Percentiles rank a stretch among this genome's conserved stretches.
phyloP scores from a whole-genome alignment of 805 yeast species.

The Middelhovenomyces tepae region DNA sequence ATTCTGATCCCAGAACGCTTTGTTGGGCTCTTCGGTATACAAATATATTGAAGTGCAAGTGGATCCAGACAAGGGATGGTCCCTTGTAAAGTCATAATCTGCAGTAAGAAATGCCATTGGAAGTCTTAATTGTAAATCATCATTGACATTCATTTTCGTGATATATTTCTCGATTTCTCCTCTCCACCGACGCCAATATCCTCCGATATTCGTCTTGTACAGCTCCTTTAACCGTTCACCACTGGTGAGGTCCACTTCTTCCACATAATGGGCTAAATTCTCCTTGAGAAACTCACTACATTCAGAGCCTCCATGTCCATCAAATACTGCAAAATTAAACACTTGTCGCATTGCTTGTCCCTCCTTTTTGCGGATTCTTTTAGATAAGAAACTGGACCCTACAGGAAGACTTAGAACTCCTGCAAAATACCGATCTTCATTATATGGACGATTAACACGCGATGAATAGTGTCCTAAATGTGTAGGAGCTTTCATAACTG shows the following conservation, averaged over 20 bases:
- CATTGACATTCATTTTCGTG: slow-evolving; percentile 27
- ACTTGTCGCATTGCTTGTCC: slow-evolving; percentile 28
- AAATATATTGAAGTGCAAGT: slow-evolving; percentile 63
- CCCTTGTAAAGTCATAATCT: slow-evolving; percentile 45
- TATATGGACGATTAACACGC: slow-evolving; percentile 64
- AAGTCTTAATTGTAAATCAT: slow-evolving; percentile 53
- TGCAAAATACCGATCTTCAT: slow-evolving; percentile 76
- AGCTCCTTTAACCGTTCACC: slow-evolving; percentile 39
- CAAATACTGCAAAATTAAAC: slow-evolving; percentile 71
- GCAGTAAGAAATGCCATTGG: slow-evolving; percentile 57
- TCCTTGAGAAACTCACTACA: slow-evolving; percentile 55
- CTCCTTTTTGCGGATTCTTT: slow-evolving; percentile 13
- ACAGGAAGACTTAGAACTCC: slow-evolving; percentile 45
- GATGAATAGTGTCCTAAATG: slow-evolving; percentile 73
- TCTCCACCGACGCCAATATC: slow-evolving; percentile 80
- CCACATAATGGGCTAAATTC: slow-evolving; percentile 48
- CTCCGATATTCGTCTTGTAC: slow-evolving; percentile 56
- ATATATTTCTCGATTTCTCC: slow-evolving; percentile 35
- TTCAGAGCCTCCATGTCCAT: slow-evolving; percentile 89
- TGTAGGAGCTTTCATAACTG: slow-evolving; percentile 55
- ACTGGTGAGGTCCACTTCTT: slow-evolving; percentile 30
- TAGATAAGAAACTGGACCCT: slow-evolving; percentile 20
- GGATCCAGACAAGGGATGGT: slow-evolving; percentile 45
- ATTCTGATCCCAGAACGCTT: slow-evolving; percentile 50
- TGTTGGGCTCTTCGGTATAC: slow-evolving; percentile 25